Conservation (phyloP, 805 yeast genomes). For the Metschnikowia proteae region DNA sequence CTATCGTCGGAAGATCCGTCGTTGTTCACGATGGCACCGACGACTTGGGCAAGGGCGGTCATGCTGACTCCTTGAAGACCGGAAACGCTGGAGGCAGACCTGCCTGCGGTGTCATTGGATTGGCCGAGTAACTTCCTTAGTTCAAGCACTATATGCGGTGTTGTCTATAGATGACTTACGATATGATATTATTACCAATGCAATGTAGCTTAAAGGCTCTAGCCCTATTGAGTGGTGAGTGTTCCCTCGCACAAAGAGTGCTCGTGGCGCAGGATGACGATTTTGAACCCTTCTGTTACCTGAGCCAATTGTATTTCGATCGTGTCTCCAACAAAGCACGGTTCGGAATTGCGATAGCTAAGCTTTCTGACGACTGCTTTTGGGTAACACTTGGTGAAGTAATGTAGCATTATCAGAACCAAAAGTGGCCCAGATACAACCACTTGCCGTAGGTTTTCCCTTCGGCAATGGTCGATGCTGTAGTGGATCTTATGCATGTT, state of each 20-base stretch:
- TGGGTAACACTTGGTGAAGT: constrained; percentile 27
- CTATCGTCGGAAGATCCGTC: constrained; percentile 91
- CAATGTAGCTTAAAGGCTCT: not conserved
- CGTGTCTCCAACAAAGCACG: constrained; percentile 44
- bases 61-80: constrained; percentile 85
- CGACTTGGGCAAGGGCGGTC: constrained; percentile 93
- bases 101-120: constrained; percentile 97
- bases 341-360: constrained; percentile 48
- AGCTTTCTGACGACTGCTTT: constrained; percentile 25
- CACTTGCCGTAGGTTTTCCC: constrained; percentile 59
- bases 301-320: constrained; percentile 6
- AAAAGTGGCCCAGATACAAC: constrained; percentile 83
- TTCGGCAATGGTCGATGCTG: constrained; percentile 50
- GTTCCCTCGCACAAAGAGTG: constrained; percentile 12
- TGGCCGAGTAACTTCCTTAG: constrained; percentile 36
- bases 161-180: not conserved
- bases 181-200: not conserved
- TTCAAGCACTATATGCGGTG: not conserved
- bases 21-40: constrained; percentile 91
- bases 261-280: constrained; percentile 5
- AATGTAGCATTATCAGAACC: constrained; percentile 55
- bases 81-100: constrained; percentile 98
- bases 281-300: not conserved
- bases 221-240: not conserved
- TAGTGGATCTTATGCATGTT: constrained; percentile 85